Base-by-base conservation (phyloP, 2,329 filamentous ascomycete species). In the Phaeosphaeria sp. region DNA sequence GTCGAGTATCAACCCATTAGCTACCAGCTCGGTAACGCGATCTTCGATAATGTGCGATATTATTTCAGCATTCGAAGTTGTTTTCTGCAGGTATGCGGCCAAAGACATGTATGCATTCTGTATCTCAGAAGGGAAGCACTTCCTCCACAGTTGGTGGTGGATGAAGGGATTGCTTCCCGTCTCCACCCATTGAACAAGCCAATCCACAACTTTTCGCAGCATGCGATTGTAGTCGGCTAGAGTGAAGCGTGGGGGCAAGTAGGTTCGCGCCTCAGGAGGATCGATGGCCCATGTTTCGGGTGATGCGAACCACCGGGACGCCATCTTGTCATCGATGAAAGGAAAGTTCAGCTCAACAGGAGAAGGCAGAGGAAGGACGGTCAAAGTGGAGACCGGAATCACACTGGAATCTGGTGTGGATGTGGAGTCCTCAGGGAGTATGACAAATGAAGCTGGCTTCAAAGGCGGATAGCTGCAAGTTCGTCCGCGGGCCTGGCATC, bases 21-120 rank as follows among this genome's bases (percentile, higher is more conserved):
- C 40, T 3, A 49, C 52, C 2, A 55, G 45, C n/a, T 45, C 22
- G 7, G 18, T 33, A 2, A 27, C 36, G 6, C 46, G 45, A 15
- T 44, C 21, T 30, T 49, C 52, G 25, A 55, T 44, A 8, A 55
- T 55, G 15, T 46, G 30, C 17, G 18, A 44, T 17, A 55, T 24
- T 3, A 55, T 36, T 1, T 40, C 15, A 6, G 33, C 18, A 9
- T 49, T 55, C 2, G 18, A n/a, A 3, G 18, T 21, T 17, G 45
- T 55, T 17, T 30, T 49, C 3, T 22, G 45, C 22, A 49, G 24
- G 36, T 49, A 55, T 5, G 46, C 33, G 17, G 45, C 25, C 18
- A 55, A n/a, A 2, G 47, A 21, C 20, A 51, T 43, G 30, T 55
- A 51, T n/a, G 53, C 53, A 25, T 46, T 18, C 51, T 55, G 47